Evolutionary conservation across 2,329 filamentous ascomycete species (phyloP).

Genomic region (Aureobasidium sp.): DNA sequence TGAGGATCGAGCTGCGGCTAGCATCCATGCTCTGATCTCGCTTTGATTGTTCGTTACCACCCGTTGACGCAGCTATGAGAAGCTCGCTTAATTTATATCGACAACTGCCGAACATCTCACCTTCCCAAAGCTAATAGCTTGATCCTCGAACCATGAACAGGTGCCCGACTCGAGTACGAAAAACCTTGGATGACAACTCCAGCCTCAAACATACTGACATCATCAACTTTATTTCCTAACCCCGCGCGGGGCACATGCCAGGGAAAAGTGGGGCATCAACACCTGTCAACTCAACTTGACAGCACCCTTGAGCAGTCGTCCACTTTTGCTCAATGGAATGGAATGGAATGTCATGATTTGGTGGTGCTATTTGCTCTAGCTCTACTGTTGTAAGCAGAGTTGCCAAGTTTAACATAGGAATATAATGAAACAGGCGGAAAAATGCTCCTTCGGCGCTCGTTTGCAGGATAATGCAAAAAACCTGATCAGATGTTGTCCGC

Average conservation of each 20-base stretch:
- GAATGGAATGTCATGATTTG: too few species aligned
- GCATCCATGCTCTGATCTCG: not conserved
- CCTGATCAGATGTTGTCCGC: not conserved
- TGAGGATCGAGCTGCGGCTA: not conserved
- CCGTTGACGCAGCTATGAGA: not conserved
- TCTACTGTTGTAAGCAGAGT: not conserved
- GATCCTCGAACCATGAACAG: not conserved
- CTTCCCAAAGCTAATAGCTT: not conserved
- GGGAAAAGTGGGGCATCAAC: not conserved
- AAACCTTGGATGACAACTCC: slow-evolving; percentile 9
- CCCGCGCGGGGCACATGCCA: not conserved
- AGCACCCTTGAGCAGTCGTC: not conserved
- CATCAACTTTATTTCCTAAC: not conserved
- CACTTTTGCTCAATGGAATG: too few species aligned
- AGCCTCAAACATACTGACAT: slow-evolving; percentile 7
- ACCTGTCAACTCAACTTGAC: not conserved
- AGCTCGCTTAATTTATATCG: not conserved
- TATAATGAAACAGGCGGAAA: not conserved
- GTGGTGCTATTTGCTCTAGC: not conserved
- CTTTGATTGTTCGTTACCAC: not conserved
- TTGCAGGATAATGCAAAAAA: too few species aligned
- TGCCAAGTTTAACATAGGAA: not conserved
- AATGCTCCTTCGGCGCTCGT: not conserved
- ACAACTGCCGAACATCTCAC: not conserved
- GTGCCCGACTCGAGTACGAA: not conserved